Evolutionary conservation across 202 grass and related monocot genomes (phyloP).

Genomic region (Zoysia matrella): DNA sequence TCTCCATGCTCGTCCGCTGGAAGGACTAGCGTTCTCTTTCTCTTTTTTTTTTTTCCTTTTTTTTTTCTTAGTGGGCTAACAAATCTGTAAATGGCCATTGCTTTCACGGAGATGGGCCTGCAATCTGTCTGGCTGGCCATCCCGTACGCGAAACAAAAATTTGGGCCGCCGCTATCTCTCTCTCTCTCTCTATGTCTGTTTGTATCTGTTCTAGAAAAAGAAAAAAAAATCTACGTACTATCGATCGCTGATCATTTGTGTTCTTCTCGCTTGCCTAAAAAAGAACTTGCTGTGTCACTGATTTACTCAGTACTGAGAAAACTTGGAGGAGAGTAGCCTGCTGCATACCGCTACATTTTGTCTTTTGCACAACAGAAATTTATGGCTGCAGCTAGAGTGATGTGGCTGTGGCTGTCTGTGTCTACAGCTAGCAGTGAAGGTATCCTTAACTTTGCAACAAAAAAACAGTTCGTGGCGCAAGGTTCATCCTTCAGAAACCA

Average conservation of each 20-base stretch:
- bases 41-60: neutral
- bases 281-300: too few species aligned
- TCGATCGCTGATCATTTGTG: too few species aligned
- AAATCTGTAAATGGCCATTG: neutral
- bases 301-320: too few species aligned
- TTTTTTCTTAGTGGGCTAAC: neutral
- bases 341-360: too few species aligned
- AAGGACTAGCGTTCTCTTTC: neutral
- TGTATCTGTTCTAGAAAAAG: too few species aligned
- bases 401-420: neutral
- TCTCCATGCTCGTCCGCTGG: slow-evolving; percentile 65
- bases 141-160: neutral
- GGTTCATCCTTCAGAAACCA: too few species aligned
- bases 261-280: too few species aligned
- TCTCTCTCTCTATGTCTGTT: too few species aligned
- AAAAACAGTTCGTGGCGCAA: too few species aligned
- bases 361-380: neutral
- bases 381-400: neutral
- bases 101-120: neutral
- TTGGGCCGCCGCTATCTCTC: neutral
- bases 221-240: too few species aligned
- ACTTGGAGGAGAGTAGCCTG: too few species aligned
- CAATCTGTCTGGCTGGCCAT: neutral
- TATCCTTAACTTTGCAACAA: too few species aligned
- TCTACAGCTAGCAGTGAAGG: neutral